These are phyloP conservation scores for Trichoderma sp. DNA, from an alignment of 2,329 filamentous ascomycete genomes.

Conservation along the genomic window DNA sequence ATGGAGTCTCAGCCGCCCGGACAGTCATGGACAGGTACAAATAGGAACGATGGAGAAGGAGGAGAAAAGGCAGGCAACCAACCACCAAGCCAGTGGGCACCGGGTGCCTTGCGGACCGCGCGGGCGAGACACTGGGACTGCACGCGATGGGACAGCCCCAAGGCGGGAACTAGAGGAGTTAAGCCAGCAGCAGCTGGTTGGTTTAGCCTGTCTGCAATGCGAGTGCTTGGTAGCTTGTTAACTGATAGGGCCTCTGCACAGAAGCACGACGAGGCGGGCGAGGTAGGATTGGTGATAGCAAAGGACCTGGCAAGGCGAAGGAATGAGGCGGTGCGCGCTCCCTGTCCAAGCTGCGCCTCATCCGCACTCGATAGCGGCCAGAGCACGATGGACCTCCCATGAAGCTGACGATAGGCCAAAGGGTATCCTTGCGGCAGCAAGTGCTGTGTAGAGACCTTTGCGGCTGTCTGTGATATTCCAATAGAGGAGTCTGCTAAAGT, in stretches of 20 bases:
- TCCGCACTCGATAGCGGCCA: not conserved
- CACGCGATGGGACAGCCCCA: not conserved
- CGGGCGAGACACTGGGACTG: constrained; percentile 18
- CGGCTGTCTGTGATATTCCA: not conserved
- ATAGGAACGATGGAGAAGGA: not conserved
- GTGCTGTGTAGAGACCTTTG: constrained; percentile 16
- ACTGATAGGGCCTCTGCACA: too few relatives aligned
- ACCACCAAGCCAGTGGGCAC: constrained; percentile 17
- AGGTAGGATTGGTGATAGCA: constrained; percentile 3
- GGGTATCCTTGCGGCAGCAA: constrained; percentile 14
- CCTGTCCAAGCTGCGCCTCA: constrained; percentile 9
- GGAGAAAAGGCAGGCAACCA: constrained; percentile 8
- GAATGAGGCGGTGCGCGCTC: constrained; percentile 15
- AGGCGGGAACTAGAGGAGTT: constrained; percentile 6
- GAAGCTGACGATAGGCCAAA: constrained; percentile 2
- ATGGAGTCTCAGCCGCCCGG: constrained; percentile 44
- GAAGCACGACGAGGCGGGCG: too few relatives aligned
- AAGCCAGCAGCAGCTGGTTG: constrained; percentile 9
- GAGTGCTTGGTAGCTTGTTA: not conserved
- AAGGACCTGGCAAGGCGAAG: not conserved
- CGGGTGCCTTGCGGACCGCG: constrained; percentile 30
- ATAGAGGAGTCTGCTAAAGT: too few relatives aligned
- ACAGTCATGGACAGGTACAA: constrained; percentile 25
- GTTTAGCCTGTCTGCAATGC: constrained; percentile 2
- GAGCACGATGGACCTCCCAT: not conserved